Evolutionary conservation across 345 rosid genomes (phyloP).

Genomic region (Excoecaria cochinchinensis): DNA sequence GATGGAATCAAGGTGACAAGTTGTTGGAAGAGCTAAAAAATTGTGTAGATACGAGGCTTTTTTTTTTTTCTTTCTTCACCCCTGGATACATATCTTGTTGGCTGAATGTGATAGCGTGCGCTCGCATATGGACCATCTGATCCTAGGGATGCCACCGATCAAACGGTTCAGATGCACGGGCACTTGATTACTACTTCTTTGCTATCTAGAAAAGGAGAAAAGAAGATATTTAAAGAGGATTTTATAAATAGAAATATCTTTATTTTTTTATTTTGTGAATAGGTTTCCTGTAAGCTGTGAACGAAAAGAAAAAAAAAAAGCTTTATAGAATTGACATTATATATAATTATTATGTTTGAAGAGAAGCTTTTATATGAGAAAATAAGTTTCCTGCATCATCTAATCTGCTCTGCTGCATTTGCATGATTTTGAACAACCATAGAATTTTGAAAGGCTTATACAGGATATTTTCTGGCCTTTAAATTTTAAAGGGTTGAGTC

Average conservation of each 20-base stretch:
- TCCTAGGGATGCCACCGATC: too few relatives aligned
- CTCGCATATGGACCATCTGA: too few relatives aligned
- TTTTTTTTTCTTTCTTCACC: neutral
- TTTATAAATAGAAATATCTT: neutral
- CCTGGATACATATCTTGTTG: neutral
- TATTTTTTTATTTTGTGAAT: neutral
- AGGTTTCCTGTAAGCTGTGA: neutral
- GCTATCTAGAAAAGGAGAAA: neutral
- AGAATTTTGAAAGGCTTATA: too few relatives aligned
- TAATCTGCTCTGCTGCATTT: constrained; percentile 1
- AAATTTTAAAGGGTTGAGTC: too few relatives aligned
- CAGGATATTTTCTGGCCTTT: too few relatives aligned
- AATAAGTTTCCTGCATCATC: neutral
- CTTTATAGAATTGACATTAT: neutral
- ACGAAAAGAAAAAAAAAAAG: neutral
- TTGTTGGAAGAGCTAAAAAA: constrained; percentile 6
- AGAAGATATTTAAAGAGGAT: too few relatives aligned
- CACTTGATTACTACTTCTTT: neutral
- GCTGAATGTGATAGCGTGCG: neutral
- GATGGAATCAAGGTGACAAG: neutral
- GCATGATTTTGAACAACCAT: neutral
- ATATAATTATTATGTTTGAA: neutral
- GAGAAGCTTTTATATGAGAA: neutral
- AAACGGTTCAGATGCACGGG: too few relatives aligned
- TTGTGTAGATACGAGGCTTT: neutral